Base-by-base conservation (phyloP, 2,329 filamentous ascomycete genomes). In the Paramyrothecium sp. region DNA sequence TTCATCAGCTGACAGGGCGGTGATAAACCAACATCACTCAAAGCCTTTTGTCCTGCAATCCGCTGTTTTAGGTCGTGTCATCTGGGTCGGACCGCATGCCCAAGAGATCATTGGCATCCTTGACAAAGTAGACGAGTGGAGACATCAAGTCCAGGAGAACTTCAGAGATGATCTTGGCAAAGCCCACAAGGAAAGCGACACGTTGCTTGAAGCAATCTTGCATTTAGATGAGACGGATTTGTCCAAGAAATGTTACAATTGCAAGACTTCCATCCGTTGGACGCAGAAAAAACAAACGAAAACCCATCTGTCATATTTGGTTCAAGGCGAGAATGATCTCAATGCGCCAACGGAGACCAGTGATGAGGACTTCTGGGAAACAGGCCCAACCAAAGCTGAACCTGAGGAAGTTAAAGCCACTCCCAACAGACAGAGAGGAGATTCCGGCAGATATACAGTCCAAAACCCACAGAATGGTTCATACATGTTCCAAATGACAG, bases 41-140 rank as follows among this genome's bases (percentile, higher is more conserved):
- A 47, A 49, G 55, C 33, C 26, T 30, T 56, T 59, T 22, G 11
- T 38, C 17, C 23, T 59, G 16, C 16, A 54, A 11, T 48, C 51
- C 1, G 26, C 23, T 3, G 38, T 54, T 5, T 34, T 59, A 22
- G 58, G 58, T 1, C 21, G 34, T 20, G 53, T 59, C 44, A 51
- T 5, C 3, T 16, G 23, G 33, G 34, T 57, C 22, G 58, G 58
- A 16, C 58, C 58, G 8, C 19, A 20, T 38, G 30, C 52, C 2
- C 0, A 47, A 20, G 58, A 59, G 38, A 57, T 59, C 10, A 55
- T 57, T 41, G 54, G 38, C 47, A 30, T 46, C 46, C 44, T 59
- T 13, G 30, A 23, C 16, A 34, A 53, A 38, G 58, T 49, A 16
- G 52, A 59, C 16, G 19, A 56, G 22, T 59, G 51, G 58, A 54